phyloP scores from a whole-genome alignment of 257 asterid species.

The Jacaranda copaia region DNA sequence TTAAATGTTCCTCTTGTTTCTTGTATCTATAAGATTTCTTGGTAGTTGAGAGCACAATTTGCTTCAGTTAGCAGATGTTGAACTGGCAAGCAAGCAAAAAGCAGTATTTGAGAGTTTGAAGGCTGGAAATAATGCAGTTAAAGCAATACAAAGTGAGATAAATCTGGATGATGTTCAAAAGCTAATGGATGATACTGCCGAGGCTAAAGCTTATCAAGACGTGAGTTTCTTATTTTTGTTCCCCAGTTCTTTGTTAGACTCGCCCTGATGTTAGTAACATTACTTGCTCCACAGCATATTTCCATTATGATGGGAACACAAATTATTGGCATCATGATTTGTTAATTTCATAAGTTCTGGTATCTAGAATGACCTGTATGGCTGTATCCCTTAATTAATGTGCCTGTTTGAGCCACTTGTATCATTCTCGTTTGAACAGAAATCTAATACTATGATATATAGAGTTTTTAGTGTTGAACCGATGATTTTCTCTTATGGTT shows the following conservation, averaged over 20 bases:
- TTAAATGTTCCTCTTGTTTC: neutral
- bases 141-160: conserved; percentile 92
- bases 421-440: no score
- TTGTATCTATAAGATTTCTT: conserved; percentile 16
- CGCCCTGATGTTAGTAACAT: neutral
- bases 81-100: conserved; percentile 94
- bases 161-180: conserved; percentile 95
- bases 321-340: neutral
- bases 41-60: conserved; percentile 23
- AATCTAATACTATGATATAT: neutral
- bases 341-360: no score
- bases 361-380: no score
- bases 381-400: no score
- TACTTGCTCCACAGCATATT: neutral
- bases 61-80: conserved; percentile 95
- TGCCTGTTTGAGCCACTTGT: no score
- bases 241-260: conserved; percentile 19
- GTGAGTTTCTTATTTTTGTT: conserved; percentile 51
- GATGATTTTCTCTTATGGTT: neutral
- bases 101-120: conserved; percentile 96
- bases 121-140: conserved; percentile 86
- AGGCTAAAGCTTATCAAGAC: conserved; percentile 98
- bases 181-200: conserved; percentile 94
- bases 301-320: neutral
- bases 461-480: neutral